A percentile compares a stretch with the other conserved stretches of the same genome.
Conservation (phyloP, 2,329 filamentous ascomycete genomes). For the Pseudocercospora eumusae region DNA sequence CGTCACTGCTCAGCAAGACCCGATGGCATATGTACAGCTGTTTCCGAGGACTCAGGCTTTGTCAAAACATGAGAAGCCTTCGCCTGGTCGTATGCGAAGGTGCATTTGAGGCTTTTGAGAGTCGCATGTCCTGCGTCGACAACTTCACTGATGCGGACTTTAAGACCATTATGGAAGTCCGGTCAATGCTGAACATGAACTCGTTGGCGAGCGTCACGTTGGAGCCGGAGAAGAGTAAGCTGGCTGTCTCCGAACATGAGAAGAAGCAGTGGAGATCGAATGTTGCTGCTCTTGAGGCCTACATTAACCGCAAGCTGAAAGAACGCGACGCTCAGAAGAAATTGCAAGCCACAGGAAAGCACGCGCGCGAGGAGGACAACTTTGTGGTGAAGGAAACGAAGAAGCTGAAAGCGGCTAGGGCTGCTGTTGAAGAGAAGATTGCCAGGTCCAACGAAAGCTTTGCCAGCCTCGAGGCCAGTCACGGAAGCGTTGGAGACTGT, state of each 20-base stretch:
- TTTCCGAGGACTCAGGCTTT: not conserved
- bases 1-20: not conserved
- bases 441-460: not conserved
- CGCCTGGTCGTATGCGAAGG: not conserved
- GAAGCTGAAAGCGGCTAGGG: not conserved
- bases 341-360: not conserved
- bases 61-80: not conserved
- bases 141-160: not conserved
- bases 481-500: not conserved
- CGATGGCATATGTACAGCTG: not conserved
- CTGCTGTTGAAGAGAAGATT: not conserved
- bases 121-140: slow-evolving; percentile 3
- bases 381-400: not conserved
- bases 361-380: not conserved
- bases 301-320: slow-evolving; percentile 3
- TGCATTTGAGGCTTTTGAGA: not conserved
- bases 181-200: not conserved
- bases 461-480: not conserved
- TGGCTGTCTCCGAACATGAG: slow-evolving; percentile 4
- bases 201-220: not conserved
- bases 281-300: slow-evolving; percentile 1
- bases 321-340: slow-evolving; percentile 4
- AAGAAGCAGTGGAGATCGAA: not conserved
- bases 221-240: slow-evolving; percentile 1
- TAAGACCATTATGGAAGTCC: not conserved